A percentile compares a stretch with the other conserved stretches of the same genome.
phyloP scores from a whole-genome alignment of 2,329 filamentous ascomycete genomes.

The Aureobasidium subglaciale region DNA sequence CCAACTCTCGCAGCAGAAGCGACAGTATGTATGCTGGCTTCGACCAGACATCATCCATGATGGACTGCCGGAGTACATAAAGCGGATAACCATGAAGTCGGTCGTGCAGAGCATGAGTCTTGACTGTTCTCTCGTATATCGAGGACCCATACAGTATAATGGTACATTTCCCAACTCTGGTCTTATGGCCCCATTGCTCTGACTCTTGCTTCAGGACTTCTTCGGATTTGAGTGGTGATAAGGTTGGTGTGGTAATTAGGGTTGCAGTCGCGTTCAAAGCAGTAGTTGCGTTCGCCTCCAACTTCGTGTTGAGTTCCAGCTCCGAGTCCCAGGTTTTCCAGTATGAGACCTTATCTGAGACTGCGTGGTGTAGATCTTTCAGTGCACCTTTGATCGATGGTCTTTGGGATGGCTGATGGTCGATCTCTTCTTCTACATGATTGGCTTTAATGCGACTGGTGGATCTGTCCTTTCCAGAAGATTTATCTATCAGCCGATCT shows the following conservation, averaged over 20 bases:
- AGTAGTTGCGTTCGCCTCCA: background rate
- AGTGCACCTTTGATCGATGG: conserved; percentile 28
- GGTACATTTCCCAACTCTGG: conserved; percentile 33
- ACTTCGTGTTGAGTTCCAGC: background rate
- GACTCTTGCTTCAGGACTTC: background rate
- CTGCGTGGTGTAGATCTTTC: conserved; percentile 27
- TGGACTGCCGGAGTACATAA: conserved; percentile 34
- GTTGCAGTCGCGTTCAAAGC: conserved; percentile 15
- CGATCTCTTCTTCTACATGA: conserved; percentile 10
- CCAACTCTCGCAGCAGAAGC: conserved; percentile 32
- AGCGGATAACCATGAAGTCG: conserved; percentile 36
- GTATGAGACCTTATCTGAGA: conserved; percentile 26
- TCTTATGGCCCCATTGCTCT: conserved; percentile 26
- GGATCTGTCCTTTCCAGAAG: background rate
- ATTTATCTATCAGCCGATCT: conserved; percentile 1
- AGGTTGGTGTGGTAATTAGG: conserved; percentile 3
- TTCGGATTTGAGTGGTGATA: background rate
- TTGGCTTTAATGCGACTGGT: background rate
- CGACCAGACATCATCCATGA: conserved; percentile 39
- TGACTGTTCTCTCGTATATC: conserved; percentile 36
- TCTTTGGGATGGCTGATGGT: conserved; percentile 12
- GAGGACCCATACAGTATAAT: conserved; percentile 32
- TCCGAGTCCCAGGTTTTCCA: conserved; percentile 21
- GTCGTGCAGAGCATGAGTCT: conserved; percentile 36
- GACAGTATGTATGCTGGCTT: conserved; percentile 40